phyloP scores from a whole-genome alignment of 2,329 filamentous ascomycete genomes.

The Neopestalotiopsis sp. region DNA sequence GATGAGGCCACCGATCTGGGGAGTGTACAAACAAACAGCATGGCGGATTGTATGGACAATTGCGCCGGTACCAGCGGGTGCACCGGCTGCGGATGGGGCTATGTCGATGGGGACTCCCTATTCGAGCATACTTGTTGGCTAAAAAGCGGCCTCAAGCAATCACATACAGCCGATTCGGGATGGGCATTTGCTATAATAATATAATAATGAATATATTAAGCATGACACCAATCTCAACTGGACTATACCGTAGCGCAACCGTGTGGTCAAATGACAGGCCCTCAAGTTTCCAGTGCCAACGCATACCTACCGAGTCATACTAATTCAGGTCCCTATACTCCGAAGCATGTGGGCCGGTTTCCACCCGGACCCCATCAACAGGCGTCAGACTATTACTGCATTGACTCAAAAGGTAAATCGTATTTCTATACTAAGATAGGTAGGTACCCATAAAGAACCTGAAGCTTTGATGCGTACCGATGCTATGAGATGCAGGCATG shows the following conservation, averaged over 20 bases:
- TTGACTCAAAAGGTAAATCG: no score
- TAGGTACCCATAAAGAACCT: no score
- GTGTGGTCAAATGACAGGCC: background rate
- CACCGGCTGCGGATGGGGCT: constrained; percentile 51
- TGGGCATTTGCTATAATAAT: constrained; percentile 52
- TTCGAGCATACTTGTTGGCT: constrained; percentile 50
- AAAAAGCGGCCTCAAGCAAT: constrained; percentile 43
- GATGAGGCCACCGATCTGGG: constrained; percentile 33
- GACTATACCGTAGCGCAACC: background rate
- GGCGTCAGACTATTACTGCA: no score
- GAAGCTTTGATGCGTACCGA: background rate
- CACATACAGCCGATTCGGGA: constrained; percentile 37
- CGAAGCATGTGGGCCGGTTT: background rate
- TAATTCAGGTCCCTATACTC: no score
- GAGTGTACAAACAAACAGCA: constrained; percentile 44
- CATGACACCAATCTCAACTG: constrained; percentile 18
- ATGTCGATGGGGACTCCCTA: constrained; percentile 45
- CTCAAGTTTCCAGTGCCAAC: background rate
- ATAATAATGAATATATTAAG: constrained; percentile 22
- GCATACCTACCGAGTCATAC: background rate
- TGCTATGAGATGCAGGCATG: constrained; percentile 9
- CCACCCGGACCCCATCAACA: background rate
- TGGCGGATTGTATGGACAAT: constrained; percentile 50
- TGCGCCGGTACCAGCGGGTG: constrained; percentile 47
- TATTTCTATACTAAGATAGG: background rate